A percentile compares a stretch with the other conserved stretches of the same genome.
phyloP scores from a whole-genome alignment of 306 rosid genomes.

The Pyrus pyrifolia region DNA sequence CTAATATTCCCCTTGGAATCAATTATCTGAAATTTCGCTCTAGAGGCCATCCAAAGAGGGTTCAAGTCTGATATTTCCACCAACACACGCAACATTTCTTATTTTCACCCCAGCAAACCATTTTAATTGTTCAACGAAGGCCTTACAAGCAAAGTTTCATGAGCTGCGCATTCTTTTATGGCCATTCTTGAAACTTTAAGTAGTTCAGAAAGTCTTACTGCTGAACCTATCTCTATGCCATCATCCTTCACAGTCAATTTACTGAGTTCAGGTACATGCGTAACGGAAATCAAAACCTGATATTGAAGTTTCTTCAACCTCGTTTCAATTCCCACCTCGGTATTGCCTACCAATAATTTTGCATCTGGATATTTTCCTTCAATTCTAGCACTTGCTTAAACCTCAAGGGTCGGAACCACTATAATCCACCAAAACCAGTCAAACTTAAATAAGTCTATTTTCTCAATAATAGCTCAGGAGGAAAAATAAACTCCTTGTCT shows the following conservation, averaged over 20 bases:
- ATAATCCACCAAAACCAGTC: conserved; percentile 73
- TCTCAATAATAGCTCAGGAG: conserved; percentile 70
- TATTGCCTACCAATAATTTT: conserved; percentile 79
- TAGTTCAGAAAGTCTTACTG: conserved; percentile 78
- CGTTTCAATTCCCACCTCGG: conserved; percentile 96
- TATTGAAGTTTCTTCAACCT: conserved; percentile 71
- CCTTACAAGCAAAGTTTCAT: conserved; percentile 76
- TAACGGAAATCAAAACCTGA: conserved; percentile 57
- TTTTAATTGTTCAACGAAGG: conserved; percentile 81
- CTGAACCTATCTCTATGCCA: conserved; percentile 86
- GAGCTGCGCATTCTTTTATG: conserved; percentile 45
- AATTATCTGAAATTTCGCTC: conserved; percentile 68
- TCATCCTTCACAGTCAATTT: conserved; percentile 47
- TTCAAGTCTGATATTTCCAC: conserved; percentile 95
- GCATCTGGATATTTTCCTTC: conserved; percentile 66
- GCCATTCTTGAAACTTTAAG: conserved; percentile 49
- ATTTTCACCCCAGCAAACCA: conserved; percentile 98
- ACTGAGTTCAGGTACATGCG: conserved; percentile 72
- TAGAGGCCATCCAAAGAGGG: conserved; percentile 92
- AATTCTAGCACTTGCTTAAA: conserved; percentile 64
- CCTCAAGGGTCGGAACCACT: conserved; percentile 74
- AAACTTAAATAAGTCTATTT: conserved; percentile 42
- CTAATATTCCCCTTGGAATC: conserved; percentile 60
- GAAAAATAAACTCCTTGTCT: conserved; percentile 87
- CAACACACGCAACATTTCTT: conserved; percentile 82